Evolutionary conservation across 2,329 filamentous ascomycete species (phyloP).

Genomic region (Ophiostoma pallidulum): DNA sequence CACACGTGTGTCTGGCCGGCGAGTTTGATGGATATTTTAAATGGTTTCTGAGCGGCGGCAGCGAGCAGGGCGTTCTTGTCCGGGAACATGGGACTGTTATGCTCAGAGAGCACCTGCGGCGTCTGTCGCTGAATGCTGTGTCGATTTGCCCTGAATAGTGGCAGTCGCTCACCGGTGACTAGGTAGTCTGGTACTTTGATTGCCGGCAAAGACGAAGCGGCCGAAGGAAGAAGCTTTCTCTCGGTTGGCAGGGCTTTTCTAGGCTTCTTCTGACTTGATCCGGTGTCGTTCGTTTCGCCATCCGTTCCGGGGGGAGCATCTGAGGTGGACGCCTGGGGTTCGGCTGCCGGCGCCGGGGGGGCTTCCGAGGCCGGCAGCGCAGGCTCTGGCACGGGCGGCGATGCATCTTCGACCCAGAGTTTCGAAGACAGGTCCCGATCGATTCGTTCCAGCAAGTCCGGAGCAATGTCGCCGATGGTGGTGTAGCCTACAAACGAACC

Average conservation of each 20-base stretch:
- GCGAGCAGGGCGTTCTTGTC: slow-evolving; percentile 12
- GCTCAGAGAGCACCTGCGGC: slow-evolving; percentile 3
- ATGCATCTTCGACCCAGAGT: slow-evolving; percentile 11
- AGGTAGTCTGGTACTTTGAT: too few species aligned
- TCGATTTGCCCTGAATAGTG: neutral
- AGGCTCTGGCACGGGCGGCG: neutral
- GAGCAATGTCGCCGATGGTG: slow-evolving; percentile 12
- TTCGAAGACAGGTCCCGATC: slow-evolving; percentile 13
- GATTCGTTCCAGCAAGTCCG: slow-evolving; percentile 5
- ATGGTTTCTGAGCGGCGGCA: slow-evolving; percentile 14
- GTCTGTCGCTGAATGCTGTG: neutral
- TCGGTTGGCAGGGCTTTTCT: slow-evolving; percentile 17
- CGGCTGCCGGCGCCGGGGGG: neutral
- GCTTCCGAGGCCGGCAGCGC: too few species aligned
- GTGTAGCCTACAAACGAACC: slow-evolving; percentile 15
- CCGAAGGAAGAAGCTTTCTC: slow-evolving; percentile 14
- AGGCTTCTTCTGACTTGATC: slow-evolving; percentile 4
- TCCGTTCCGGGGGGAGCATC: neutral
- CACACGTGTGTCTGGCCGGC: slow-evolving; percentile 22
- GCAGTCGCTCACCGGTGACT: too few species aligned
- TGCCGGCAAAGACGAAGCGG: neutral
- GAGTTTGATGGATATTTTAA: slow-evolving; percentile 18
- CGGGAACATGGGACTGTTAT: neutral
- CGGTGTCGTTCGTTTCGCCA: neutral
- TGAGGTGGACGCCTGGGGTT: neutral